Base-by-base conservation (phyloP, 257 asterid genomes). In the Solanum ossicruentum region DNA sequence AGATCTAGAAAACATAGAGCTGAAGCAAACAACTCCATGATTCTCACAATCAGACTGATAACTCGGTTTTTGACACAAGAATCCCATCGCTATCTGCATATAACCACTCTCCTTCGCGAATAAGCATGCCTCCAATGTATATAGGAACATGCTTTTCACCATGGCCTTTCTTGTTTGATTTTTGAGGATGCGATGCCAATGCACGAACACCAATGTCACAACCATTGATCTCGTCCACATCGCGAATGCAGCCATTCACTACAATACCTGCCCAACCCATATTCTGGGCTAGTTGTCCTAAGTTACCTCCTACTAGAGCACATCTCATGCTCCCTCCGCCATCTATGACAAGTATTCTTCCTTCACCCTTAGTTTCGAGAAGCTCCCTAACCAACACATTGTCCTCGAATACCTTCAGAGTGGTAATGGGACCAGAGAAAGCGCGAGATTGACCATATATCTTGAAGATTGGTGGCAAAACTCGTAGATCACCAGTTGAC, bases 271-370 rank as follows among this genome's bases (percentile, higher is more conserved):
- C 87, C 99, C 99, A 95, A 5, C 97, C 95, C 89, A 84, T 95
- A 54, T 93, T 91, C 43, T 92, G 98, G 10, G 98, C 99, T 84
- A 93, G 36, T 86, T 92, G 95, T 18, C 92, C 95, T 71, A 94
- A 47, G 79, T 92, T 95, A 43, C 99, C 99, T 4, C 99, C 99
- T 0, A 95, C 86, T 82, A 95, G 70, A 13, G 99, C 97, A 73
- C 99, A 94, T 55, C 95, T 90, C 91, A 88, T 88, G 93, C 98
- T 95, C 57, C 98, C 96, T 32, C 95, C 98, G 0, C 99, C 99
- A 39, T 95, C 99, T 49, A 95, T 83, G 10, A 95, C 96, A 72
- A 95, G 90, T 20, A 95, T 94, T 79, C 97, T 67, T 57, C 99
- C 97, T 67, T 92, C 92, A 1, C 97, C 98, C 86, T 70, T 89